Evolutionary conservation across 371 early-diverging fungal genomes (phyloP), one percentile per base, ranked within the genome.

Genomic region (Apophysomyces ossiformis): DNA sequence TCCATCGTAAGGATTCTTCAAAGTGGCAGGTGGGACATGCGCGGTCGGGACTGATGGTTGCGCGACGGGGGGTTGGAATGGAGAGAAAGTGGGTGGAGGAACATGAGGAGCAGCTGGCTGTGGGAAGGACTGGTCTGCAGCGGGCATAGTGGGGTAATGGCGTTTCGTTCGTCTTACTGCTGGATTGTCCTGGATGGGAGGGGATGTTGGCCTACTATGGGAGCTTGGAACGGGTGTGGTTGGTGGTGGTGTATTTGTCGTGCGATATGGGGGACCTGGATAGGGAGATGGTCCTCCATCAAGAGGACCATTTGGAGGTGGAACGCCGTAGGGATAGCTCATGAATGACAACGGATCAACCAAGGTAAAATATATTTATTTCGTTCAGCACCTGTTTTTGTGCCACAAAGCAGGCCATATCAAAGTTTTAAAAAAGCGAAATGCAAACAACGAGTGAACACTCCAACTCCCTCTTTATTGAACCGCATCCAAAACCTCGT

Each of bases 101-200:
- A 43, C 26, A 4, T 64, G 67, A 38, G 65, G 58, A 57, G 60
- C 58, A 35, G 67, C 70, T 39, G 58, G 58, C 43, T 35, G 56
- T 59, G 39, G 9, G 16, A 60, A 26, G 13, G 60, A 64, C 26
- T 62, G 66, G 26, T 66, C 65, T 59, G 47, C 56, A 36, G 37
- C 46, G 6, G 43, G 66, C 37, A 63, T 58, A 18, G 68, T 63
- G 9, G 72, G 72, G 56, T 71, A 71, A 58, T 71, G 72, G 7
- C 72, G 68, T 54, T 63, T 71, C 16, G 63, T 7, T 39, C 66
- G 65, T 63, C 65, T 63, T 58, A 7, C 47, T 7, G 59, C 16
- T 4, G 21, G 54, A 21, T 50, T 18, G 21, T 50, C 54, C 9
- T 50, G n/a, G 16, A 21, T 21, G 16, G 54, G 54, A 16, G 54